These are phyloP conservation scores for Cutaneotrichosporon arboriforme DNA, from an alignment of 1,284 basidiomycete genomes.

Conservation along the genomic window DNA sequence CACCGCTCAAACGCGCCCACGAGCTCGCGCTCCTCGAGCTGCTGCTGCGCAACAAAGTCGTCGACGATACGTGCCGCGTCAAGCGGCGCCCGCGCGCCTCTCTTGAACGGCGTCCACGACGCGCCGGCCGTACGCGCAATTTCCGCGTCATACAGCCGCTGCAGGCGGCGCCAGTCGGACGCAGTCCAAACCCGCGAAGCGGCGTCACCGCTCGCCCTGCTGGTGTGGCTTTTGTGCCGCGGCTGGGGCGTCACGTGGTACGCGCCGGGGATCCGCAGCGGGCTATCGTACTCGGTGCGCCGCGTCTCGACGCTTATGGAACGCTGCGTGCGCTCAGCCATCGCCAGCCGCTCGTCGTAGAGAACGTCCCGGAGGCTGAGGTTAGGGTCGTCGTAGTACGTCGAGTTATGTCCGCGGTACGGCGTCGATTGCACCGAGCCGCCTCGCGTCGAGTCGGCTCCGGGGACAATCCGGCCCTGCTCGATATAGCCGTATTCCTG, in stretches of 20 bases:
- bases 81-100: not conserved
- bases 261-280: slow-evolving; percentile 20
- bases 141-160: slow-evolving; percentile 28
- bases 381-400: not conserved
- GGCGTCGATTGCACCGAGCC: no score
- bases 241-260: slow-evolving; percentile 13
- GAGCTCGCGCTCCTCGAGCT: slow-evolving; percentile 3
- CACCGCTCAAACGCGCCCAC: slow-evolving; percentile 11
- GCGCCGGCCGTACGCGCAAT: slow-evolving; percentile 14
- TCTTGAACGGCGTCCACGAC: slow-evolving; percentile 6
- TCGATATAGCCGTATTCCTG: slow-evolving; percentile 80
- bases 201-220: not conserved
- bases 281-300: not conserved
- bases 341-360: slow-evolving; percentile 7
- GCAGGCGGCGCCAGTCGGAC: slow-evolving; percentile 36
- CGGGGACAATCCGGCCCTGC: slow-evolving; percentile 48
- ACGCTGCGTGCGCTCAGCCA: not conserved
- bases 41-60: slow-evolving; percentile 3
- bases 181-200: slow-evolving; percentile 25
- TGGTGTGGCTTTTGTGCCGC: not conserved
- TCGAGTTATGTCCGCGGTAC: not conserved
- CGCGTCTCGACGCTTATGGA: not conserved
- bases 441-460: not conserved
- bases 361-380: slow-evolving; percentile 37
- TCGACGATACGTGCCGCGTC: slow-evolving; percentile 5